Evolutionary conservation across 305 asterid species (phyloP).

Genomic region (Fraxinus paxiana): DNA sequence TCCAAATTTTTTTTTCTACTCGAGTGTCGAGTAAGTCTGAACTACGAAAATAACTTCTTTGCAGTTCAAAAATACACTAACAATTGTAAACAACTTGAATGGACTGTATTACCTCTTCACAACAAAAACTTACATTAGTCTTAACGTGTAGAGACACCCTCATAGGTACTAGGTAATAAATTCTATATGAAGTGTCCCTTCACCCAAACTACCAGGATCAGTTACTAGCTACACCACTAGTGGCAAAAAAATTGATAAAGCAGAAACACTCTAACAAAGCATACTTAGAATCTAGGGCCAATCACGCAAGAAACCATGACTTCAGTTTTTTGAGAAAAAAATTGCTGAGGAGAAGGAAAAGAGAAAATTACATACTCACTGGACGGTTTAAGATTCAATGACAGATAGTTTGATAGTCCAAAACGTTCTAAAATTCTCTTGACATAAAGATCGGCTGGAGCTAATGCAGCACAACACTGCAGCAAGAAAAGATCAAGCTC

Average conservation of each 20-base stretch:
- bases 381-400: slow-evolving; percentile 69
- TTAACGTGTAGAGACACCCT: background rate
- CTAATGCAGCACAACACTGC: slow-evolving; percentile 95
- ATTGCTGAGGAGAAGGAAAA: slow-evolving; percentile 26
- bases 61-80: background rate
- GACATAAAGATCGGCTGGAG: slow-evolving; percentile 83
- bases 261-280: background rate
- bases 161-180: background rate
- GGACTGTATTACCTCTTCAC: background rate
- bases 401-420: slow-evolving; percentile 70
- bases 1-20: background rate
- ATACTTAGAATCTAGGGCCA: slow-evolving; percentile 4
- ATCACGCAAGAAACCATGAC: slow-evolving; percentile 6
- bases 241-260: slow-evolving; percentile 6
- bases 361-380: slow-evolving; percentile 73
- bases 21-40: background rate
- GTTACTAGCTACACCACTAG: slow-evolving; percentile 15
- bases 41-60: background rate
- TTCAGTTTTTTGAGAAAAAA: slow-evolving; percentile 1
- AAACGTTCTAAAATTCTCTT: slow-evolving; percentile 83
- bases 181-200: background rate
- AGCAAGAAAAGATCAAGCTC: slow-evolving; percentile 94
- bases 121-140: background rate
- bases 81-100: background rate
- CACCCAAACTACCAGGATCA: background rate